These are phyloP conservation scores for Fraxinus dipetala DNA, from an alignment of 305 asterid genomes.

Conservation along the genomic window DNA sequence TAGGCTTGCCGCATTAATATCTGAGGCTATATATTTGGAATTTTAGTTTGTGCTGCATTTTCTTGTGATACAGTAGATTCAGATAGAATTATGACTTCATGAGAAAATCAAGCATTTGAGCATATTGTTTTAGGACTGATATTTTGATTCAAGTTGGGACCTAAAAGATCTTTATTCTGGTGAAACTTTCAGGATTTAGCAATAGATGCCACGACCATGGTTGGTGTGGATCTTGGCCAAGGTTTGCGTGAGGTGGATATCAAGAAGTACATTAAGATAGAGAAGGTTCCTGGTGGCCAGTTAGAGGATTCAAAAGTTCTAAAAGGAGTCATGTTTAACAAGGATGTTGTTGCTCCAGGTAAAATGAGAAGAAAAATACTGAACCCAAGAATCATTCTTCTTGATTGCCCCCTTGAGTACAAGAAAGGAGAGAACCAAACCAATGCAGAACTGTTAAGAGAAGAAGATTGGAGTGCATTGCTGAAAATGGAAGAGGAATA, in stretches of 20 bases:
- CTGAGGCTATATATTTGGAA: neutral
- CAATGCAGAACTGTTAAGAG: conserved; percentile 81
- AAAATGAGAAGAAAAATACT: conserved; percentile 87
- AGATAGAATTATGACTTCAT: neutral
- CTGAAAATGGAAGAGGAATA: conserved; percentile 97
- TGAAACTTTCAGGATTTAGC: conserved; percentile 66
- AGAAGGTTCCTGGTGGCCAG: conserved; percentile 95
- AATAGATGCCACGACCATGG: conserved; percentile 77
- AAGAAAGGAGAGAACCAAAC: conserved; percentile 98
- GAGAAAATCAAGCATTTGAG: neutral
- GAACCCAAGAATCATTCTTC: conserved; percentile 86
- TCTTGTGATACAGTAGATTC: neutral
- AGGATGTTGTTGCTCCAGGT: conserved; percentile 94
- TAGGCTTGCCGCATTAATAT: neutral
- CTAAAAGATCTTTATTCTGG: conserved; percentile 14
- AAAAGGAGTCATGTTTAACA: conserved; percentile 89
- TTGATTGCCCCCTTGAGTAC: conserved; percentile 92
- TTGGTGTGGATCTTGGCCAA: conserved; percentile 88
- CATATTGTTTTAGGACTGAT: neutral
- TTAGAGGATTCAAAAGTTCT: conserved; percentile 91
- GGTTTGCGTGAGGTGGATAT: conserved; percentile 93
- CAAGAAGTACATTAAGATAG: conserved; percentile 89
- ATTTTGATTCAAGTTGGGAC: neutral
- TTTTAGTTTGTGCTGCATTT: neutral
- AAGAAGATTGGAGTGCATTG: conserved; percentile 89